Evolutionary conservation across 345 rosid species (phyloP), one percentile per base, ranked within the genome.

Genomic region (Melastoma malabathricum): DNA sequence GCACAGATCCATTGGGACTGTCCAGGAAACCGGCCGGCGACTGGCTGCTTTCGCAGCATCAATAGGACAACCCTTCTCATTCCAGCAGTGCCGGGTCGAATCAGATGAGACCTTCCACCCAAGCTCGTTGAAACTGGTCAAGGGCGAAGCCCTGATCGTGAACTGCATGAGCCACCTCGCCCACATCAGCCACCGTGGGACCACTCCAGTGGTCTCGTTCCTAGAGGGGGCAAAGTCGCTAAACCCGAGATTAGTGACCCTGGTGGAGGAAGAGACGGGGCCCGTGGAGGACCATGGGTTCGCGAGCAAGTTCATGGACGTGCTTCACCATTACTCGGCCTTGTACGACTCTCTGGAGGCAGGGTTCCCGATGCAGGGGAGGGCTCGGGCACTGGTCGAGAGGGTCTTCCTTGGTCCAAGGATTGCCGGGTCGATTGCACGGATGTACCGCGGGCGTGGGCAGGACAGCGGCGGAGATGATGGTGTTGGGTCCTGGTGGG

Each of bases 141-240:
- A 73, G 54, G 98, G 96, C 3, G 98, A 90, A 56, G 84, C 86
- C 3, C 51, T 90, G 58, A 67, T 86, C 3, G 59, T 90, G 50
- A 86, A 86, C 14, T 86, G 96, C 49, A 83, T 86, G 86, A 53
- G 86, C 14, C 89, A 90, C 63, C 68, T 86, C 15, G 94, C 94
- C 43, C 86, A 82, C 62, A 75, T 76, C 43, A 73, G 67, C 43
- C 51, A 70, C 62, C 84, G 86, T 61, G 51, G 80, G 2, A 68
- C 82, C 10, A 68, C 61, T 14, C 83, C 94, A 0, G 69, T 86
- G 0, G 58, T 71, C 47, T 86, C 94, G 0, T 86, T 86, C 68
- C 41, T 86, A 15, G 55, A 80, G 5, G 76, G 80, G 53, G 64
- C 86, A 53, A 78, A 71, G 66, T 60, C 64, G 0, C 52, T 86